Evolutionary conservation across 331 rosid genomes (phyloP).

Genomic region (Quercus phellos): DNA sequence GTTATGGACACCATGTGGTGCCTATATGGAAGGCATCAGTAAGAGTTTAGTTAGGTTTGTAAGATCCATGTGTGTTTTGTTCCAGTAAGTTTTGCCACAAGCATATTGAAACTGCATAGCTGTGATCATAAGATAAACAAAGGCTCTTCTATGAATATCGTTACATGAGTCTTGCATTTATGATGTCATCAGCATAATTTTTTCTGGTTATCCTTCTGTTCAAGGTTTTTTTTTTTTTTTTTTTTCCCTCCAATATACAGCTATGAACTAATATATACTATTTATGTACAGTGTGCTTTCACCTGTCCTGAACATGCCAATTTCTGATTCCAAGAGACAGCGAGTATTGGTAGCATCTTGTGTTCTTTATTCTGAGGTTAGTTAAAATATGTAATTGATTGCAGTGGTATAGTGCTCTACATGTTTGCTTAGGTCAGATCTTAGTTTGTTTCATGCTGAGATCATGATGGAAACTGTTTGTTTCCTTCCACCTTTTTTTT

Average conservation of each 20-base stretch:
- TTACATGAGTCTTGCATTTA: background rate
- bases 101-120: background rate
- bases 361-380: constrained; percentile 91
- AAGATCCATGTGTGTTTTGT: background rate
- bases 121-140: background rate
- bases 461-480: background rate
- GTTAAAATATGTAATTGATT: constrained; percentile 11
- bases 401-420: background rate
- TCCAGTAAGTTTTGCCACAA: background rate
- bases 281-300: constrained; percentile 79
- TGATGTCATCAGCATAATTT: background rate
- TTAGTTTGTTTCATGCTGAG: background rate
- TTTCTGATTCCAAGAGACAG: constrained; percentile 92
- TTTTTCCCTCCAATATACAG: background rate
- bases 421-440: background rate
- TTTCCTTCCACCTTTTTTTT: background rate
- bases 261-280: constrained; percentile 16
- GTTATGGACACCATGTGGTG: background rate
- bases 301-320: constrained; percentile 93
- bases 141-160: background rate
- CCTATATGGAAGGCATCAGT: background rate
- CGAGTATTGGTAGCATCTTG: constrained; percentile 93
- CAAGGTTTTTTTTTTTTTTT: background rate
- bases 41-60: background rate
- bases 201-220: background rate